Evolutionary conservation across 2,329 filamentous ascomycete genomes (phyloP).

Genomic region (Anisogramma anomala): DNA sequence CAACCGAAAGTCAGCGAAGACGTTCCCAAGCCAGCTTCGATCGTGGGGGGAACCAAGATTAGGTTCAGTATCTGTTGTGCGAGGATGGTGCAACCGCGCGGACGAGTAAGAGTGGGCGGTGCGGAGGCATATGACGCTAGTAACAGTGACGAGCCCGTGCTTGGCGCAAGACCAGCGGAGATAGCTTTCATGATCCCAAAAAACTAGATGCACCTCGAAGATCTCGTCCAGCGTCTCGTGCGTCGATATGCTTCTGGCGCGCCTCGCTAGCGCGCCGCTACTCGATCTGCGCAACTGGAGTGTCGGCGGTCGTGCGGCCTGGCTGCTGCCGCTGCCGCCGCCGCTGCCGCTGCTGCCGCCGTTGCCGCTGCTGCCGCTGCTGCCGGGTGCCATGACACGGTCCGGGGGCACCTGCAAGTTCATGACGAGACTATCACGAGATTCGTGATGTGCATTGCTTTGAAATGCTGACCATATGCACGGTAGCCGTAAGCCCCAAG

Average conservation of each 20-base stretch:
- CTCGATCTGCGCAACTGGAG: constrained; percentile 12
- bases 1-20: neutral
- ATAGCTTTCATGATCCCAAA: neutral
- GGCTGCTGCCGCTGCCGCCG: neutral
- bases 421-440: too few relatives aligned
- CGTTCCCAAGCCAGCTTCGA: too few relatives aligned
- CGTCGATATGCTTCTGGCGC: constrained; percentile 19
- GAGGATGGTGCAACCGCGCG: neutral
- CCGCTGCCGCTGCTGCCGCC: neutral
- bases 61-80: neutral
- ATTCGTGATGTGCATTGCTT: too few relatives aligned
- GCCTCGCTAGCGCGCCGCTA: constrained; percentile 8
- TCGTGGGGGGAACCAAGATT: neutral
- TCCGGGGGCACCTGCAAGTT: too few relatives aligned
- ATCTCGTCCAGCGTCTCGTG: constrained; percentile 24
- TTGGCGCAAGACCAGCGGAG: neutral
- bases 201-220: constrained; percentile 20
- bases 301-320: constrained; percentile 1
- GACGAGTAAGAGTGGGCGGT: neutral
- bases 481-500: too few relatives aligned
- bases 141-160: neutral
- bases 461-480: too few relatives aligned
- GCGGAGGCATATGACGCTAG: constrained; percentile 2
- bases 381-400: too few relatives aligned
- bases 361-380: neutral